These are phyloP conservation scores for Hanseniaspora lindneri DNA, from an alignment of 805 yeast species.

Conservation along the genomic window DNA sequence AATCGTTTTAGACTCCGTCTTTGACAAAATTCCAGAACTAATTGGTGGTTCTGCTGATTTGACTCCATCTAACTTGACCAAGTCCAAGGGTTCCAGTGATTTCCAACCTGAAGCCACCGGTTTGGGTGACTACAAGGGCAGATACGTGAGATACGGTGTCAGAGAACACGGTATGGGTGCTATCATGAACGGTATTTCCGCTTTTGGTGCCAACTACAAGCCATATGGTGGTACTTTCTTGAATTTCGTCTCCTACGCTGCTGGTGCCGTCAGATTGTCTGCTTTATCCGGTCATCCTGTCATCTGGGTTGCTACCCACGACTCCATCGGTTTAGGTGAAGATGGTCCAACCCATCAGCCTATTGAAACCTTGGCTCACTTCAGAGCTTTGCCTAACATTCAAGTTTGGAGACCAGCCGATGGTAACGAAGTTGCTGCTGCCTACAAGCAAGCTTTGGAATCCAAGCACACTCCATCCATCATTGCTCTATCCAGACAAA, in stretches of 20 bases:
- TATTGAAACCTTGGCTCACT: slow-evolving; percentile 75
- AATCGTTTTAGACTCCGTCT: slow-evolving; percentile 52
- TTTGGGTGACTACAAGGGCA: slow-evolving; percentile 78
- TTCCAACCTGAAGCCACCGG: slow-evolving; percentile 80
- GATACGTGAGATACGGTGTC: slow-evolving; percentile 94
- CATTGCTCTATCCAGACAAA: slow-evolving; percentile 73
- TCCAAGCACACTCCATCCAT: slow-evolving; percentile 57
- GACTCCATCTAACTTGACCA: slow-evolving; percentile 92
- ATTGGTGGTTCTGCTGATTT: slow-evolving; percentile 98
- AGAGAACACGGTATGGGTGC: slow-evolving; percentile 99
- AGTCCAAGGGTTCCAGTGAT: slow-evolving; percentile 71
- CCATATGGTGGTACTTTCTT: slow-evolving; percentile 96
- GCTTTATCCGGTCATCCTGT: slow-evolving; percentile 76
- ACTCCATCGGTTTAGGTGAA: slow-evolving; percentile 83
- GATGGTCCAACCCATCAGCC: slow-evolving; percentile 94
- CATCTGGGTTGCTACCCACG: slow-evolving; percentile 82
- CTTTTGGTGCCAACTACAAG: slow-evolving; percentile 71
- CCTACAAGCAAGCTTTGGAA: slow-evolving; percentile 55
- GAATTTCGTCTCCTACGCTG: slow-evolving; percentile 77
- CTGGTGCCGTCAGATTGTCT: slow-evolving; percentile 78
- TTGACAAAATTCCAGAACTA: slow-evolving; percentile 65
- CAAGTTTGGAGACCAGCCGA: slow-evolving; percentile 90
- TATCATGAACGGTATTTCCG: slow-evolving; percentile 91
- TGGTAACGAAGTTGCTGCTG: slow-evolving; percentile 80
- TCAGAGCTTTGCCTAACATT: slow-evolving; percentile 73